phyloP scores from a whole-genome alignment of 305 asterid genomes.

The Fraxinus sp. region DNA sequence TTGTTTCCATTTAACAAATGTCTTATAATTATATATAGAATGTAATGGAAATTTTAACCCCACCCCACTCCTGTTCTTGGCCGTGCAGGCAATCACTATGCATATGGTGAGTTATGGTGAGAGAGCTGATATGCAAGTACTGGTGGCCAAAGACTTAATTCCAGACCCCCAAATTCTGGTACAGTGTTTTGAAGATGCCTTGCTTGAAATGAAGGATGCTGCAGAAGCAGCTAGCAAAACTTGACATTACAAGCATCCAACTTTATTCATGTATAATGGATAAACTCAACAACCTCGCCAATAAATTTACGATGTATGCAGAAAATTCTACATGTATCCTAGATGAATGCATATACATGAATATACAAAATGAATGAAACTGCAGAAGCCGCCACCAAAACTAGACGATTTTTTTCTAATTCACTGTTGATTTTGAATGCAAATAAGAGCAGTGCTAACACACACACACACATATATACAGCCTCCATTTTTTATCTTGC shows the following conservation, averaged over 20 bases:
- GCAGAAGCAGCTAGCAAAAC: constrained; percentile 29
- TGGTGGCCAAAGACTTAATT: constrained; percentile 73
- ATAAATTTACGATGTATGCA: background rate
- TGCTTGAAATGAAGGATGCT: constrained; percentile 62
- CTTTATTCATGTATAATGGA: background rate
- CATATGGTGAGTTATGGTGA: constrained; percentile 91
- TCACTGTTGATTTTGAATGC: background rate
- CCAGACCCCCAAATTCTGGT: constrained; percentile 76
- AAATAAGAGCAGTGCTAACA: background rate
- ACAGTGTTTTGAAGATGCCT: constrained; percentile 68
- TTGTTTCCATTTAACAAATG: background rate
- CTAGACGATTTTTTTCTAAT: constrained; percentile 5
- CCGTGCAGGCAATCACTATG: constrained; percentile 70
- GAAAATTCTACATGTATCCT: background rate
- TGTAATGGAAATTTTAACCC: background rate
- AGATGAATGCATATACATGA: background rate
- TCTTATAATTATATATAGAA: background rate
- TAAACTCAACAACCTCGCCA: background rate
- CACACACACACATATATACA: background rate
- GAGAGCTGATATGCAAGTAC: constrained; percentile 70
- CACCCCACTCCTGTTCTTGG: background rate
- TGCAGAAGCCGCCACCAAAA: constrained; percentile 31
- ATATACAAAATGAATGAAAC: constrained; percentile 47
- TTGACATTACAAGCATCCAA: background rate
- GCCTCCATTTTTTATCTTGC: background rate